Percentiles rank a stretch among this genome's conserved stretches.
Evolutionary conservation across 83 land plant genomes (phyloP).

Genomic region (Picea abies): DNA sequence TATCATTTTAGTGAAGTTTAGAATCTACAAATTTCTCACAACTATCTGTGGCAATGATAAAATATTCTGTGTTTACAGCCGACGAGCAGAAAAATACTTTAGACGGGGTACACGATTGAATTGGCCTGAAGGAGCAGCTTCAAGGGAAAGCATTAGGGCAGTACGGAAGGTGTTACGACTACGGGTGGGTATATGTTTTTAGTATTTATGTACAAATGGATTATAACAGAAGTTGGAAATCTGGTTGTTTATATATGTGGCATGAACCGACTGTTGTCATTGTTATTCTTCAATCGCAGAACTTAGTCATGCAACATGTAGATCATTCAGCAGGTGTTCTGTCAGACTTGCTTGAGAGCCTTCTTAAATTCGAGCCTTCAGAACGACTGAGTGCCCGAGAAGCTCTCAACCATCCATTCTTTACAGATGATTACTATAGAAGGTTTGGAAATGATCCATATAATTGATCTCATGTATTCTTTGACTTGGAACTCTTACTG

Average conservation of each 20-base stretch:
- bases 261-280: neutral
- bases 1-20: too few relatives aligned
- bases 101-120: constrained; percentile 50
- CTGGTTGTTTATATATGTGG: neutral
- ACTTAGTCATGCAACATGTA: constrained; percentile 62
- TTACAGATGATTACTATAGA: constrained; percentile 36
- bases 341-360: constrained; percentile 66
- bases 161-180: constrained; percentile 55
- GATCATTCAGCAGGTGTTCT: constrained; percentile 60
- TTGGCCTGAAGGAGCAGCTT: constrained; percentile 82
- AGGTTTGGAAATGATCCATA: neutral
- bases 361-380: constrained; percentile 77
- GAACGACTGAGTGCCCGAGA: constrained; percentile 80
- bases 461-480: too few relatives aligned
- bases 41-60: too few relatives aligned
- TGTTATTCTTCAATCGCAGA: constrained; percentile 36
- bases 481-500: too few relatives aligned
- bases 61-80: constrained; percentile 24
- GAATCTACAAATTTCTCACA: too few relatives aligned
- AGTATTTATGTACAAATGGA: neutral
- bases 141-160: constrained; percentile 69
- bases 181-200: constrained; percentile 32
- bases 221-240: neutral
- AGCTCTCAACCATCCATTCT: constrained; percentile 89
- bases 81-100: constrained; percentile 55